These are phyloP conservation scores for Strobilomyces dryophilus DNA, from an alignment of 768 basidiomycete genomes.

Conservation along the genomic window DNA sequence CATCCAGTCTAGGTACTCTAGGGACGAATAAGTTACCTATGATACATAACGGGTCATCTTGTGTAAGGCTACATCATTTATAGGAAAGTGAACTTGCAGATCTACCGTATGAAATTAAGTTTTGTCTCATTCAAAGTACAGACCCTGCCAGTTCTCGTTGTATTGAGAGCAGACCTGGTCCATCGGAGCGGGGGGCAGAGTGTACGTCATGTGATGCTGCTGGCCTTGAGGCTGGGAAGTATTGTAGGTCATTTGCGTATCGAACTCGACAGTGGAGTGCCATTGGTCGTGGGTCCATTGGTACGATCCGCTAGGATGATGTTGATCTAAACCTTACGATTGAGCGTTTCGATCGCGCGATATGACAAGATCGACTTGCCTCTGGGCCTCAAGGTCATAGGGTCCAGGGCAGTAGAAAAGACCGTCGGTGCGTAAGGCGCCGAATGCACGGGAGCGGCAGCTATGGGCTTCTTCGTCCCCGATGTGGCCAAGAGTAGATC, in stretches of 20 bases:
- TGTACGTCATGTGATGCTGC: not conserved
- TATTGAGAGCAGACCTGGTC: not conserved
- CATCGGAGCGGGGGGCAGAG: not conserved
- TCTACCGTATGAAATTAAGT: not conserved
- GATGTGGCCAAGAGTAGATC: conserved; percentile 6
- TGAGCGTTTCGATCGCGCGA: not conserved
- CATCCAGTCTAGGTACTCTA: not conserved
- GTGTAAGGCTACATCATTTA: conserved; percentile 7
- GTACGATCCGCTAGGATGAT: not conserved
- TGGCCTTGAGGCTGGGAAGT: not conserved
- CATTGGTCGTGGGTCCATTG: not conserved
- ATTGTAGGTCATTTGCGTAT: not conserved
- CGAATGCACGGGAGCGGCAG: not conserved
- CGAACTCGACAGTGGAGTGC: not conserved
- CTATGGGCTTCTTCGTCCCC: not conserved
- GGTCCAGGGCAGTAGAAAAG: no score
- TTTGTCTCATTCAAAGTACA: no score
- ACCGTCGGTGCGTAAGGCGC: not conserved
- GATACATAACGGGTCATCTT: not conserved
- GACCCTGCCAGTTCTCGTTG: not conserved
- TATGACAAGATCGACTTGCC: conserved; percentile 5
- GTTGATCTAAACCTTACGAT: not conserved
- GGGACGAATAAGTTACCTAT: not conserved
- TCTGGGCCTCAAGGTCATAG: not conserved
- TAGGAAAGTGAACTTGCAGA: no score